phyloP scores from a whole-genome alignment of 345 rosid genomes.

The Clausena lansium region DNA sequence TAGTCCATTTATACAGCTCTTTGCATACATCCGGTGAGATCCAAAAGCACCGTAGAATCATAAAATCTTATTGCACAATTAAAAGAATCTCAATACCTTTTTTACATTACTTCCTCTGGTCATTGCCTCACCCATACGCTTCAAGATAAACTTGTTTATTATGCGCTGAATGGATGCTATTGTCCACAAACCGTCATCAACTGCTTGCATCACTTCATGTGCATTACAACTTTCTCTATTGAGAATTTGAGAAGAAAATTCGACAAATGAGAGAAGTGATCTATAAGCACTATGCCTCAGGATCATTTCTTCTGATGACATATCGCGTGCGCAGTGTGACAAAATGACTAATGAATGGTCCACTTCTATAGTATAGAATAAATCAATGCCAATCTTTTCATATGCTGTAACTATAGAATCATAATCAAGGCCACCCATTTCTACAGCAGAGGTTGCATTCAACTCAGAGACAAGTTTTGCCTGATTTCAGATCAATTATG shows the following conservation, averaged over 20 bases:
- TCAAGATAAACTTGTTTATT: constrained; percentile 64
- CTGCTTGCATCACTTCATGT: constrained; percentile 28
- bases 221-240: constrained; percentile 24
- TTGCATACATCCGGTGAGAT: not conserved
- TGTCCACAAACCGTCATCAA: constrained; percentile 54
- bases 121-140: constrained; percentile 66
- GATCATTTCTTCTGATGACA: constrained; percentile 72
- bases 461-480: constrained; percentile 57
- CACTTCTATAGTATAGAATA: constrained; percentile 47
- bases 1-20: not conserved
- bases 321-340: constrained; percentile 71
- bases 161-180: constrained; percentile 38
- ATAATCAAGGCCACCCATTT: constrained; percentile 82
- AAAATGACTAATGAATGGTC: constrained; percentile 62
- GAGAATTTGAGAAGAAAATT: constrained; percentile 59
- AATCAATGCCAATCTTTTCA: constrained; percentile 49
- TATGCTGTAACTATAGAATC: constrained; percentile 64
- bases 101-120: constrained; percentile 49
- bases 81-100: constrained; percentile 51
- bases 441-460: constrained; percentile 70
- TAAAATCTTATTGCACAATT: not conserved
- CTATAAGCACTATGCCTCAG: constrained; percentile 75
- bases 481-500: constrained; percentile 42
- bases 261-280: constrained; percentile 67
- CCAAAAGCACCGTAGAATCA: not conserved